Evolutionary conservation across 441 rosid species (phyloP).

Genomic region (Populus hybrid): DNA sequence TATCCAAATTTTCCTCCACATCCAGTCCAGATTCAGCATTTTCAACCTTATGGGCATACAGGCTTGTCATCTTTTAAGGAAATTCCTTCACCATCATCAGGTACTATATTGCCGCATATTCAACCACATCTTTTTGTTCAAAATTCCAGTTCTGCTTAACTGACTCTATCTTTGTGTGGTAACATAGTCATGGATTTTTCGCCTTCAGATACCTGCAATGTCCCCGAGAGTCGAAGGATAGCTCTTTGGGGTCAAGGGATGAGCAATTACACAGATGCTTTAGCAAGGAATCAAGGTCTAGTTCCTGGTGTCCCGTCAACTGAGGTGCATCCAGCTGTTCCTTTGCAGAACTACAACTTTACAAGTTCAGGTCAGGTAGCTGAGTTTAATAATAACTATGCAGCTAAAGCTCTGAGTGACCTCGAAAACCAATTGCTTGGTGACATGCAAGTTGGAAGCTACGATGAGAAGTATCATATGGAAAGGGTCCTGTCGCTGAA

Average conservation of each 20-base stretch:
- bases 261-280: background rate
- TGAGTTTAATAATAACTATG: background rate
- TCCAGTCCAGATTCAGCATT: constrained; percentile 2
- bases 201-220: constrained; percentile 20
- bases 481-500: constrained; percentile 1
- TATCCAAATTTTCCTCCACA: constrained; percentile 1
- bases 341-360: constrained; percentile 6
- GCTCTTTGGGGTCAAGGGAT: constrained; percentile 8
- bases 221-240: constrained; percentile 6
- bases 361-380: background rate
- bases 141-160: background rate
- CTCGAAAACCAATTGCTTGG: constrained; percentile 8
- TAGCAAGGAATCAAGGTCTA: background rate
- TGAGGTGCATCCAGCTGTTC: background rate
- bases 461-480: constrained; percentile 5
- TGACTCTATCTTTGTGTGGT: constrained; percentile 11
- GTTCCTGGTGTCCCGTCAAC: background rate
- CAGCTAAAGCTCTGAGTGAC: background rate
- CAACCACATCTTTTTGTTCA: background rate
- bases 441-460: background rate
- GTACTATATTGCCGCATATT: constrained; percentile 19
- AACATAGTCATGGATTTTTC: constrained; percentile 31
- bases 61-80: background rate
- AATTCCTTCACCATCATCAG: constrained; percentile 31
- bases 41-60: constrained; percentile 5